phyloP scores from a whole-genome alignment of 257 asterid genomes.

The Lycium barbarum region DNA sequence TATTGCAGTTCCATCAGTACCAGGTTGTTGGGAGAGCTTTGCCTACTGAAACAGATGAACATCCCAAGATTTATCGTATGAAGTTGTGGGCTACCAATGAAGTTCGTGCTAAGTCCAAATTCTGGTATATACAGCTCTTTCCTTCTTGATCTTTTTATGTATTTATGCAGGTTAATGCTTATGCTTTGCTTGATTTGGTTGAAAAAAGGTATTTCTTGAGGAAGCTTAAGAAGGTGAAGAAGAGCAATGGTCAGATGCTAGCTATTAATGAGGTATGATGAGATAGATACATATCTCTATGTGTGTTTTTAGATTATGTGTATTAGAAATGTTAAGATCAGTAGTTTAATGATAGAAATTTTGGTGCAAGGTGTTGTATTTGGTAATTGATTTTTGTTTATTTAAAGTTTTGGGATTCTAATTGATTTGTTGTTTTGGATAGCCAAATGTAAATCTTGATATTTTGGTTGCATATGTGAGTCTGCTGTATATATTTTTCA shows the following conservation, averaged over 20 bases:
- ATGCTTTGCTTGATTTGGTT: slow-evolving; percentile 12
- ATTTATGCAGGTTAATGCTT: background rate
- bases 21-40: slow-evolving; percentile 92
- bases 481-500: background rate
- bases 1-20: slow-evolving; percentile 80
- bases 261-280: slow-evolving; percentile 80
- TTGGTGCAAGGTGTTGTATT: background rate
- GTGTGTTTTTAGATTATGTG: background rate
- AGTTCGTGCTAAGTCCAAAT: slow-evolving; percentile 85
- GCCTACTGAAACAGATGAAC: slow-evolving; percentile 82
- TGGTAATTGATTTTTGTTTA: background rate
- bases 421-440: background rate
- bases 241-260: slow-evolving; percentile 84
- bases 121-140: slow-evolving; percentile 48
- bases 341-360: background rate
- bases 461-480: background rate
- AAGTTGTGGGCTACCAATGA: slow-evolving; percentile 59
- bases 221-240: slow-evolving; percentile 90
- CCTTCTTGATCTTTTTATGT: background rate
- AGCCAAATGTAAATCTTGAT: background rate
- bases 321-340: background rate
- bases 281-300: background rate
- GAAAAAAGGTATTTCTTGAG: slow-evolving; percentile 75
- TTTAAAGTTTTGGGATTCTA: background rate
- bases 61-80: slow-evolving; percentile 92